phyloP scores from a whole-genome alignment of 1,284 basidiomycete species.

The Cryptococcus sp. region DNA sequence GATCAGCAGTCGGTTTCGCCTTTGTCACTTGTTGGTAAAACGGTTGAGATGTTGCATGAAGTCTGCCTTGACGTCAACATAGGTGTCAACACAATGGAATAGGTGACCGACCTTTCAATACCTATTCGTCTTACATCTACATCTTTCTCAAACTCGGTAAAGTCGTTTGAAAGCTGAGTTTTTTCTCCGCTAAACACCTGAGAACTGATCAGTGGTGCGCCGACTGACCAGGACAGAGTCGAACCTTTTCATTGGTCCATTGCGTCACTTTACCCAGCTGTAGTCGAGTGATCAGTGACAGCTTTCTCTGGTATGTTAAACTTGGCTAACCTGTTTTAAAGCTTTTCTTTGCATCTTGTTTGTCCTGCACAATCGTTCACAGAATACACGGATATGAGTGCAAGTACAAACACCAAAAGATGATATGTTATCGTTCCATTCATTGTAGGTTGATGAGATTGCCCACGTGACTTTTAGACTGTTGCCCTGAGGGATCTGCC shows the following conservation, averaged over 20 bases:
- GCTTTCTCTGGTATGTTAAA: neutral
- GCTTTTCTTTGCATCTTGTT: slow-evolving; percentile 43
- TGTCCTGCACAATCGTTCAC: too few species aligned
- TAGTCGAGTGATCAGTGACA: neutral
- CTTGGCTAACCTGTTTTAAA: slow-evolving; percentile 38
- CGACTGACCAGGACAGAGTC: neutral
- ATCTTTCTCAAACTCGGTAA: slow-evolving; percentile 63
- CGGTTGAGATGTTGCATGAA: slow-evolving; percentile 42
- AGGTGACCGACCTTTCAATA: slow-evolving; percentile 53
- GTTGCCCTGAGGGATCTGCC: too few species aligned
- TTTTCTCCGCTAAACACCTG: slow-evolving; percentile 62
- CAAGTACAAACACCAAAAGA: too few species aligned
- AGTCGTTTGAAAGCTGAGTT: slow-evolving; percentile 60
- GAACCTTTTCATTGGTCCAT: slow-evolving; percentile 46
- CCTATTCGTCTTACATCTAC: slow-evolving; percentile 63
- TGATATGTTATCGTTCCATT: too few species aligned
- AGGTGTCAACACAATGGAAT: too few species aligned
- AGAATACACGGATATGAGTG: too few species aligned
- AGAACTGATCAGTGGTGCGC: neutral
- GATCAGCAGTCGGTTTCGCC: slow-evolving; percentile 41
- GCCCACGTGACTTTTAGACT: too few species aligned
- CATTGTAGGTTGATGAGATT: too few species aligned
- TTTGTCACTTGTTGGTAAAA: slow-evolving; percentile 41
- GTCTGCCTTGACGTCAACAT: slow-evolving; percentile 16
- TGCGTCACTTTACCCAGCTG: slow-evolving; percentile 46